Base-by-base conservation (phyloP, 441 rosid species). In the Populus tomentosa region DNA sequence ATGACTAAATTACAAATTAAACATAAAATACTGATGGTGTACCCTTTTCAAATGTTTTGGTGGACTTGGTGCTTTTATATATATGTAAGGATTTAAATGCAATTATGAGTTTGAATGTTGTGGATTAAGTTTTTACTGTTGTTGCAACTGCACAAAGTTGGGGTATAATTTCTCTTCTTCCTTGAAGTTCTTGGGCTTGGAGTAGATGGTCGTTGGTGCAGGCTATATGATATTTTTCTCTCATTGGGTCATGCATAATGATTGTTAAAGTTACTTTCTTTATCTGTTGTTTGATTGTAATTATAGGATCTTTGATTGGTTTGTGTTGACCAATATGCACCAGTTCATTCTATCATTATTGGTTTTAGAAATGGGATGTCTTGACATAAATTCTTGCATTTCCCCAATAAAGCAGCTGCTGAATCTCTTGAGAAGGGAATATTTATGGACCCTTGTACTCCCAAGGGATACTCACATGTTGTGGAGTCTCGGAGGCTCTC, bases 361-460 rank as follows among this genome's bases (percentile, higher is more conserved):
- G 9, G 38, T 20, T 36, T 46, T 66, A 16, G 74, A 30, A 26
- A 73, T 81, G 38, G 23, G 40, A 65, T 71, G 21, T 61, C 14
- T 61, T 50, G 26, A 50, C 62, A 33, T 24, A 18, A 56, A 11
- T 65, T 53, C 36, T 74, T 75, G 50, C 20, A 20, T 23, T 77
- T 80, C 73, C 59, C 56, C 35, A 18, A 76, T 70, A 69, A 75
- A 85, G 84, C 91, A 89, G 92, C 88, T 79, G 76, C 80, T 61
- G 82, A 86, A 46, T 82, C 86, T 79, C 74, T 80, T 77, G 83
- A 73, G 61, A 72, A 85, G 79, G 83, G 79, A 82, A 75, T 78
- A 62, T 33, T 75, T 64, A 28, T 80, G 11, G 96, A 95, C 80
- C 99, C 99, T 64, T 95, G 99, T 88, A 84, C 88, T 75, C 98